Base-by-base conservation (phyloP, 169 alveolate genomes). In the Plasmodium sp. region DNA sequence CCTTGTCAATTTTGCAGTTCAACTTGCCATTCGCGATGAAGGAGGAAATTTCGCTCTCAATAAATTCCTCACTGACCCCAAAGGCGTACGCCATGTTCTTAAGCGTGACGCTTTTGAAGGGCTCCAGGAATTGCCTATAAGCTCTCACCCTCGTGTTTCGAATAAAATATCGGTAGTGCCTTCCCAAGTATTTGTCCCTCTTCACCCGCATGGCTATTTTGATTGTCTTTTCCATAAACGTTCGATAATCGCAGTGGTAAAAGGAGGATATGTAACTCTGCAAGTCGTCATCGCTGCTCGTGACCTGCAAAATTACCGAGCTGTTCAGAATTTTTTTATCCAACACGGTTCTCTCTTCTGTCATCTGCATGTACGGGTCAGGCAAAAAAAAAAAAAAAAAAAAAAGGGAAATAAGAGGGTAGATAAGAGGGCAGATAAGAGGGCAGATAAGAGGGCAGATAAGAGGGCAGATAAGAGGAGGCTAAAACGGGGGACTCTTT, bases 61-160 rank as follows among this genome's bases (percentile, higher is more conserved):
- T 96, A 96, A 99, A 99, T 73, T 97, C 98, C 9, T 96, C 93
- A 31, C 98, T 93, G 16, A 99, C 99, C 48, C 99, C 99, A 97
- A 99, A 99, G 34, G 99, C 98, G 56, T 96, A 93, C 4, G 99
- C 99, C 99, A 99, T 98, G 94, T 97, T 98, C 71, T 98, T 97
- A 56, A 99, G 94, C 4, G 99, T 98, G 31, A 99, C 99, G 31
- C 99, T 96, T 93, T 98, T 98, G 96, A 98, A 99, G 14, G 99
- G 98, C 86, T 98, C 99, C 84, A 99, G 96, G 96, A 98, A 99
- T 94, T 99, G 98, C 45, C 97, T 95, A 86, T 99, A 99, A 86
- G 99, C 99, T 62, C 98, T 98, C n/a, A 98, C 97, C 95, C 99
- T 97, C 95, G 98, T 98, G 96, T 98, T 99, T 84, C 99, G 97